These are phyloP conservation scores for Suzukiozyma palmioleophila DNA, from an alignment of 1,139 yeast genomes.

Conservation along the genomic window DNA sequence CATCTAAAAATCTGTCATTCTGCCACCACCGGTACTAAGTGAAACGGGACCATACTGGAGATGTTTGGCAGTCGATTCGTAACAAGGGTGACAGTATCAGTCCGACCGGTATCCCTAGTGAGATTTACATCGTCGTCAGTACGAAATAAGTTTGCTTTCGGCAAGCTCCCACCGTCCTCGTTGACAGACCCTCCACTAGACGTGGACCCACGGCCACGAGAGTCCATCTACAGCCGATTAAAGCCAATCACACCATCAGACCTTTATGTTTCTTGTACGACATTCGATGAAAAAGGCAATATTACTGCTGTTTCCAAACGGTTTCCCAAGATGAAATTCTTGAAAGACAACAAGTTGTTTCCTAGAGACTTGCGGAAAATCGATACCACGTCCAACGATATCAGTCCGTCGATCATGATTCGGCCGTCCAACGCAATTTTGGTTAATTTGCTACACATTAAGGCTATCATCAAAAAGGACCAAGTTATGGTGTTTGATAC, in stretches of 20 bases:
- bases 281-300: slow-evolving; percentile 69
- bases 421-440: slow-evolving; percentile 70
- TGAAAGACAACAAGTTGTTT: slow-evolving; percentile 68
- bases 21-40: too few species aligned
- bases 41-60: not conserved
- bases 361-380: slow-evolving; percentile 85
- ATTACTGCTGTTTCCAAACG: slow-evolving; percentile 73
- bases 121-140: not conserved
- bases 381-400: slow-evolving; percentile 84
- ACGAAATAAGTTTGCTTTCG: slow-evolving; percentile 1
- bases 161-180: not conserved
- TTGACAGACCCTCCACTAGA: slow-evolving; percentile 1
- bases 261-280: slow-evolving; percentile 59
- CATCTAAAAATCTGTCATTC: too few species aligned
- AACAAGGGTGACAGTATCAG: not conserved
- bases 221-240: slow-evolving; percentile 23
- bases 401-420: slow-evolving; percentile 82
- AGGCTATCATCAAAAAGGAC: slow-evolving; percentile 80
- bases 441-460: slow-evolving; percentile 77
- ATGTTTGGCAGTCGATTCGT: not conserved
- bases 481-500: slow-evolving; percentile 80
- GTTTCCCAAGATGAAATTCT: slow-evolving; percentile 69
- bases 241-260: slow-evolving; percentile 60
- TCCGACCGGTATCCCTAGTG: not conserved
- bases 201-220: not conserved